Base-by-base conservation (phyloP, 1,284 basidiomycete species). In the Agaricales sp. region DNA sequence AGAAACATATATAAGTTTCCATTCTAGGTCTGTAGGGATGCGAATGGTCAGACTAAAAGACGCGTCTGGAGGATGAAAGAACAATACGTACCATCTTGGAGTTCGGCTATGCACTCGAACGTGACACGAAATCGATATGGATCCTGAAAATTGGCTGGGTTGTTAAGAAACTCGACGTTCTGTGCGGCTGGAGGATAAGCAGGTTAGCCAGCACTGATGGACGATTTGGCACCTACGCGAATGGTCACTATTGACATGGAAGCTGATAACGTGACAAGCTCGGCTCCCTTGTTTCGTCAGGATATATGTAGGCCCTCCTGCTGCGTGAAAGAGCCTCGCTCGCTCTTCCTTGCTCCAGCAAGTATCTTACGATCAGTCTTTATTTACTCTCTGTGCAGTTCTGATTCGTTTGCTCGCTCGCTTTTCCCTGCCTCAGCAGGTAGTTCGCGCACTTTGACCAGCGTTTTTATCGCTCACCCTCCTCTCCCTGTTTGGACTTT, bases 1-100 rank as follows among this genome's bases (percentile, higher is more conserved):
- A 2, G 96, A 93, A 48, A 99, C 95, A 64, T 97, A 99, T 54
- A 97, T 92, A 54, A 99, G 80, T 57, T 83, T 85, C 95, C 95
- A 99, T 66, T 99, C 95, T 55, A 99, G 80, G 66, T 99, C 95
- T 25, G 14, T 44, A 20, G 35, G n/a, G 11, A 13, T 44, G 23
- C 45, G 20, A 38, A 22, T 18, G 35, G 25, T 41, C 37, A 30
- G 6, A 13, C 30, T 24, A 38, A 21, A 20, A 50, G n/a, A 30
- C 22, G 4, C 38, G 13, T n/a, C 23, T 23, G 41, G 25, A 48
- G 14, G n/a, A 35, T n/a, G 3, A 21, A 24, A 47, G 50, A 46
- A 35, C 21, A 14, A 61, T 71, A 57, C 41, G 41, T 54, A 90
- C 92, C 93, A 60, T 98, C 94, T 59, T 87, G 82, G 47, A 99